A percentile compares a stretch with the other conserved stretches of the same genome.
These are phyloP conservation scores for Fusarium albidum DNA, from an alignment of 2,329 filamentous ascomycete species.

Conservation along the genomic window DNA sequence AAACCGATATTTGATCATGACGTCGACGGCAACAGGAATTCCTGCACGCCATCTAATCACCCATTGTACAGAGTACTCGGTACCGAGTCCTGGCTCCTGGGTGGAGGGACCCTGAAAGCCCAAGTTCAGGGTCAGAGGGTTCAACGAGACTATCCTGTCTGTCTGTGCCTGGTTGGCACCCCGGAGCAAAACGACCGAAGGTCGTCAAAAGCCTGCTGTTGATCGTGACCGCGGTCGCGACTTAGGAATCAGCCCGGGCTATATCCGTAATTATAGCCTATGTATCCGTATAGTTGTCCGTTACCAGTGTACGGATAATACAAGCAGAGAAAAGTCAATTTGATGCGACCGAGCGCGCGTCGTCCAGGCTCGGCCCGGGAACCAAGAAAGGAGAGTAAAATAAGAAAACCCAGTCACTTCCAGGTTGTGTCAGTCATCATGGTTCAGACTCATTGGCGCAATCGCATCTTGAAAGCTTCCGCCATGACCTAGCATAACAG, in stretches of 20 bases:
- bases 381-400: background rate
- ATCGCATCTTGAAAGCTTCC: background rate
- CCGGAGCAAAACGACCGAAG: constrained; percentile 39
- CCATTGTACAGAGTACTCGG: background rate
- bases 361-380: too few relatives aligned
- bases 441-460: constrained; percentile 16
- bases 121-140: constrained; percentile 19
- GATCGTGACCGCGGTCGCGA: constrained; percentile 4
- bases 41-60: constrained; percentile 4
- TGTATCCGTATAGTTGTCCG: too few relatives aligned
- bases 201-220: background rate
- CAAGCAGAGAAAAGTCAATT: constrained; percentile 34
- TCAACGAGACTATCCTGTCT: constrained; percentile 10
- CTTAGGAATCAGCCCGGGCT: background rate
- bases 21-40: constrained; percentile 14
- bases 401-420: constrained; percentile 1
- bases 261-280: constrained; percentile 8
- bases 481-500: constrained; percentile 10
- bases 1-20: constrained; percentile 17
- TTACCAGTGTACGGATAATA: constrained; percentile 4
- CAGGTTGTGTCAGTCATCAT: constrained; percentile 23
- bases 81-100: background rate
- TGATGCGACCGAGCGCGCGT: constrained; percentile 22
- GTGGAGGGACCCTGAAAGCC: constrained; percentile 30
- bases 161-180: constrained; percentile 10